Conservation (phyloP, 2,329 filamentous ascomycete genomes). For the Aspergillus hiratsukae region DNA sequence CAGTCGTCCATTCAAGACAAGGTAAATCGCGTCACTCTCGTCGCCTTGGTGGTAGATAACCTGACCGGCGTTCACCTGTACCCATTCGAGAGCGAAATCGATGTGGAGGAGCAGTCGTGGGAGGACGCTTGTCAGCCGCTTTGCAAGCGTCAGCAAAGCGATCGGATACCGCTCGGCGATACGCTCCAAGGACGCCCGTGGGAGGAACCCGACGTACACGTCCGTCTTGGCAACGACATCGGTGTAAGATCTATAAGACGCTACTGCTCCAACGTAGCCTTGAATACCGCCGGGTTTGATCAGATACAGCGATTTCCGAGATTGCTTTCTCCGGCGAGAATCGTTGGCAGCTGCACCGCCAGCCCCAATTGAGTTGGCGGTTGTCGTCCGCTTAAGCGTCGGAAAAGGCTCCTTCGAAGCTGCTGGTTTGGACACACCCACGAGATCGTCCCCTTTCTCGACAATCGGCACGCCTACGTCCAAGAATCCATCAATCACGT, state of each 20-base stretch:
- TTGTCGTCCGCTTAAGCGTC: slow-evolving; percentile 43
- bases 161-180: slow-evolving; percentile 92
- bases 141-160: slow-evolving; percentile 91
- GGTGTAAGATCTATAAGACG: slow-evolving; percentile 92
- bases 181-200: slow-evolving; percentile 76
- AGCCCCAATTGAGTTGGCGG: slow-evolving; percentile 31
- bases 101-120: slow-evolving; percentile 91
- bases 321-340: slow-evolving; percentile 36
- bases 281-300: slow-evolving; percentile 93
- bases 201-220: slow-evolving; percentile 94
- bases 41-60: slow-evolving; percentile 91
- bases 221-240: slow-evolving; percentile 97
- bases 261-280: slow-evolving; percentile 90
- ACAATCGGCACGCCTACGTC: slow-evolving; percentile 82
- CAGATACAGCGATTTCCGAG: slow-evolving; percentile 72
- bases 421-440: slow-evolving; percentile 29
- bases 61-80: slow-evolving; percentile 91
- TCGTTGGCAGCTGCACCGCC: slow-evolving; percentile 24
- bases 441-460: slow-evolving; percentile 48
- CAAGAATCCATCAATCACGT: slow-evolving; percentile 94
- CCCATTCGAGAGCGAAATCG: slow-evolving; percentile 97
- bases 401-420: slow-evolving; percentile 40
- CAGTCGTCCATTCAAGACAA: slow-evolving; percentile 89
- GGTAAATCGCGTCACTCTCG: slow-evolving; percentile 97
- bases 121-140: slow-evolving; percentile 81